Conservation (phyloP, 225 moss, liverwort and hornwort genomes). For the Polytrichum commune region DNA sequence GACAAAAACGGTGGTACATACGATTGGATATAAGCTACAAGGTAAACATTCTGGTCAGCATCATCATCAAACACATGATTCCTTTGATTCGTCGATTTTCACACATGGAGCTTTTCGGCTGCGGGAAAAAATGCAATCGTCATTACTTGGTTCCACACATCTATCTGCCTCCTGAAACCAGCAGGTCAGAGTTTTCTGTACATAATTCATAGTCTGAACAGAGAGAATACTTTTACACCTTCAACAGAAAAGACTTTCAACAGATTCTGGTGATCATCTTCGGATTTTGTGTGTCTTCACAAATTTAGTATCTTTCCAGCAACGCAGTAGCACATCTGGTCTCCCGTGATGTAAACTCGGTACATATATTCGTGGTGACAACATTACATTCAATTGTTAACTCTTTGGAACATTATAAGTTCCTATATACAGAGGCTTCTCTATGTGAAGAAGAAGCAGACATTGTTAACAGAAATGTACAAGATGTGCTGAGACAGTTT, state of each 20-base stretch:
- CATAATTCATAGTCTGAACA: conserved; percentile 2
- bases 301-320: no score
- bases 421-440: not conserved
- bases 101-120: conserved; percentile 14
- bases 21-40: not conserved
- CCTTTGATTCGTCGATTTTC: conserved; percentile 44
- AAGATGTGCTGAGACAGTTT: not conserved
- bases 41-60: not conserved
- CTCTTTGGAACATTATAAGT: not conserved
- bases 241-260: not conserved
- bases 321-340: not conserved
- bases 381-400: no score
- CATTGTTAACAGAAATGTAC: conserved; percentile 1
- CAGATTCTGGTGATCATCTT: not conserved
- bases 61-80: conserved; percentile 9
- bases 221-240: not conserved
- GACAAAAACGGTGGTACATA: no score
- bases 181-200: not conserved
- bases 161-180: not conserved
- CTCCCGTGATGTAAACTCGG: not conserved
- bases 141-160: not conserved
- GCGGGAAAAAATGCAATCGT: conserved; percentile 2
- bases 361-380: no score
- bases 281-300: not conserved
- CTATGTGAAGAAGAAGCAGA: no score